Evolutionary conservation across 176 grass and related monocot species (phyloP).

Genomic region (Triticum aestivum): IWGSC_CS_RefSeq_v2.1 NC_057800.1:674756321-674756820

Average conservation of each 20-base stretch:
- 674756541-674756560: neutral
- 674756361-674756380: neutral
- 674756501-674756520: too few species aligned
- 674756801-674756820: neutral
- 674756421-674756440: neutral
- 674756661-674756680: neutral
- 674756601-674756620: neutral
- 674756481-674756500: neutral
- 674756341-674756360: conserved; percentile 29
- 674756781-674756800: neutral
- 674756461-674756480: too few species aligned
- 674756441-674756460: too few species aligned
- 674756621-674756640: neutral
- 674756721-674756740: neutral
- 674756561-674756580: too few species aligned
- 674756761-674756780: too few species aligned
- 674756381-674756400: conserved; percentile 24
- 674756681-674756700: neutral
- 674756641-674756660: neutral
- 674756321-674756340: neutral
- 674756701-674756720: neutral
- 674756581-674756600: neutral
- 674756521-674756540: neutral
- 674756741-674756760: neutral
- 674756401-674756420: conserved; percentile 4